Base-by-base conservation (phyloP, 2,329 filamentous ascomycete genomes). In the Ascosphaera apis region DNA sequence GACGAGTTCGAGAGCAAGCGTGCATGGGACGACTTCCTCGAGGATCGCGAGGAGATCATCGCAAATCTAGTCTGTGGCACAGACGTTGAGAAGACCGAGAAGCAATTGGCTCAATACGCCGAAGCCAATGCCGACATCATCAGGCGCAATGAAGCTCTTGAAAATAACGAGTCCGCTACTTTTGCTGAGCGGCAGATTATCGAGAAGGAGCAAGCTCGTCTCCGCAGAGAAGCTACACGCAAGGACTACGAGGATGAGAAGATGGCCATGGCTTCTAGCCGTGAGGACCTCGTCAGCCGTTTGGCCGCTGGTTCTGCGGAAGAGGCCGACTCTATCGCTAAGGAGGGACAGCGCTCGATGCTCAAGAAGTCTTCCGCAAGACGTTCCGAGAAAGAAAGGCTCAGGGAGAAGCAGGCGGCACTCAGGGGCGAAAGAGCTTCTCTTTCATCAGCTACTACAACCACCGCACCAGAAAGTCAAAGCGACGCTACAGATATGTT, bases 21-120 rank as follows among this genome's bases (percentile, higher is more conserved):
- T 31, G 77, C 74, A 50, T 98, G 76, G 62, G 93, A 98, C 57
- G 76, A 93, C 54, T 93, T 95, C 58, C 71, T 98, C 9, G 82
- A 95, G 56, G 74, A 80, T 49, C 81, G 92, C 28, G 88, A 98
- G 60, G 72, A 77, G 44, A 68, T 93, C 41, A 84, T 84, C 1
- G 83, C 84, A 57, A 86, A 93, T 50, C 65, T 98, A 7, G 76
- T 93, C 36, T 66, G 72, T 43, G 72, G 75, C 31, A 65, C 62
- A 31, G 72, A 84, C 40, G 65, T 74, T 1, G 69, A 72, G n/a
- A 68, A 65, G 39, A 73, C 67, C 2, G 63, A 71, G 47, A 54
- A 57, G 31, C 61, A 66, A 36, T 57, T 84, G n/a, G 56, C 63
- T 35, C 59, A 67, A 41, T 93, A 84, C 60, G 73, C 82, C 48